phyloP scores from a whole-genome alignment of 371 early-diverging fungal species.

The Apophysomyces trapeziformis region DNA sequence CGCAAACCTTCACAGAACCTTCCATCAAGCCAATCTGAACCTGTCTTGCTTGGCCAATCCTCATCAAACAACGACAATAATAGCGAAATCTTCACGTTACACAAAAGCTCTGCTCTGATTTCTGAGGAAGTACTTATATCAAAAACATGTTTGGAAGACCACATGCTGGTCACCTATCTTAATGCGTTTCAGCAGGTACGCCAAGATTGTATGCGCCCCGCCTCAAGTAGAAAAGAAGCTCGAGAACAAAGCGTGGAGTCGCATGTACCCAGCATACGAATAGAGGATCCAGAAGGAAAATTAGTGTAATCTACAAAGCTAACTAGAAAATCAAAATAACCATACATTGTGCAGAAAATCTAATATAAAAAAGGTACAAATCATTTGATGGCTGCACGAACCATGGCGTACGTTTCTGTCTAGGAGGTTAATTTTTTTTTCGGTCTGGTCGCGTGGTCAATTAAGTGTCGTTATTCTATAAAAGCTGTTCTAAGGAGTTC shows the following conservation, averaged over 20 bases:
- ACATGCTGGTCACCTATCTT: conserved; percentile 54
- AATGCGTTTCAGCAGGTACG: conserved; percentile 48
- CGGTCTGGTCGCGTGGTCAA: neutral
- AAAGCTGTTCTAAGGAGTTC: neutral
- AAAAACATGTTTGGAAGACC: conserved; percentile 53
- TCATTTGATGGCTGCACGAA: neutral
- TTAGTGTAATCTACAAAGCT: neutral
- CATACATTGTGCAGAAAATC: neutral
- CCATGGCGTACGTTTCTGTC: neutral
- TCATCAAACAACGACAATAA: neutral
- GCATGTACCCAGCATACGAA: conserved; percentile 19
- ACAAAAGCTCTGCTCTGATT: conserved; percentile 37
- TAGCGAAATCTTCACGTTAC: conserved; percentile 34
- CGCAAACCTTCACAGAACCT: neutral
- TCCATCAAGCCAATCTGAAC: conserved; percentile 27
- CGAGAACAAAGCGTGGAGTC: neutral
- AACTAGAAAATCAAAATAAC: neutral
- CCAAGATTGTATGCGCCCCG: conserved; percentile 42
- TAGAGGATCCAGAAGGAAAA: conserved; percentile 23
- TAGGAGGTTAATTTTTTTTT: neutral
- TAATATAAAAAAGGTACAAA: neutral
- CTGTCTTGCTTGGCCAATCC: conserved; percentile 15
- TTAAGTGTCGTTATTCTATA: neutral
- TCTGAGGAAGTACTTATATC: conserved; percentile 50
- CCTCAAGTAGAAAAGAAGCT: neutral